Base-by-base conservation (phyloP, 257 asterid species). In the Buddleja alternifolia region DNA sequence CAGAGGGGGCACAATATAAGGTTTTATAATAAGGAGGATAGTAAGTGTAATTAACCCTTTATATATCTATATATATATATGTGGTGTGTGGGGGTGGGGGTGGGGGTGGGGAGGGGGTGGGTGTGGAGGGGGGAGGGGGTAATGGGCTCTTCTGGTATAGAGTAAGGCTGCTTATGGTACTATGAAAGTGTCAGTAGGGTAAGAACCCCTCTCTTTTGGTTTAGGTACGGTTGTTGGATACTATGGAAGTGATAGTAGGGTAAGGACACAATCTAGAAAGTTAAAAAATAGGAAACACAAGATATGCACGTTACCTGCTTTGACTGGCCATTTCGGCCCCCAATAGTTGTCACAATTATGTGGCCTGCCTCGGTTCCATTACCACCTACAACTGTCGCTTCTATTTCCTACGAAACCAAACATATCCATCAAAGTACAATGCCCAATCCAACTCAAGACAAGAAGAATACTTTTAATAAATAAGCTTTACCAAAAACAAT, bases 331-430 rank as follows among this genome's bases (percentile, higher is more conserved):
- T 85, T 85, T 77, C 85, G 83, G 70, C 97, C 97, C 19, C 93
- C 97, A 79, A 90, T 85, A 61, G 93, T 85, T 67, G 97, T 88
- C 80, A 90, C 98, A 41, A 93, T 93, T 76, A 90, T 86, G 81
- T 93, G 98, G 57, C 98, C 98, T n/a, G 96, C 72, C 87, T 93
- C 98, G 63, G 98, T 90, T 65, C 95, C 98, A 83, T 88, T 90
- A 62, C 95, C 98, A 69, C 87, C 88, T 41, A 91, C 96, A 62
- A 89, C 66, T 40, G 88, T 66, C 50, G 92, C 87, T 82, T 89
- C 96, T 85, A 89, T 82, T 75, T 91, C 97, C 97, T 89, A 75
- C 34, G 67, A 56, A 53, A 70, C 3, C 24, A 60, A 55, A 50
- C 9, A 15, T 57, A 56, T 39, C 4, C 37, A 52, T 70, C 36